These are phyloP conservation scores for Ampelomyces quisqualis DNA, from an alignment of 2,329 filamentous ascomycete genomes.

Conservation along the genomic window DNA sequence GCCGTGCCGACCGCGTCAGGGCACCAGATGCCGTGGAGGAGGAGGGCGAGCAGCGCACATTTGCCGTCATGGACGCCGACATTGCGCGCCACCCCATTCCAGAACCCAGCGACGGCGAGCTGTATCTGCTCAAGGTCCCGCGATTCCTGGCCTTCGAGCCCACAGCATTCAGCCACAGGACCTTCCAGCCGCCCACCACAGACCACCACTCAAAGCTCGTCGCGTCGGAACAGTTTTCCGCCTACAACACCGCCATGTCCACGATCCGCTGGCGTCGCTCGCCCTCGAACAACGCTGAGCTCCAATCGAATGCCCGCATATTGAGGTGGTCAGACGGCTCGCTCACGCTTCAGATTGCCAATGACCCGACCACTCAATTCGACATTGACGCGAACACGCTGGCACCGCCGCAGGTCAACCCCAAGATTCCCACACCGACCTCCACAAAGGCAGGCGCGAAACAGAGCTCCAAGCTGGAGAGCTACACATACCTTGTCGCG, in stretches of 20 bases:
- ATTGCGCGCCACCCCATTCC: constrained; percentile 70
- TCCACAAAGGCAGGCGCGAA: constrained; percentile 27
- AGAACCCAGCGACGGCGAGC: constrained; percentile 69
- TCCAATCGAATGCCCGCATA: constrained; percentile 74
- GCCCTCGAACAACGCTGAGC: constrained; percentile 61
- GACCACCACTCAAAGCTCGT: constrained; percentile 55
- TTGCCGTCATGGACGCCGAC: constrained; percentile 62
- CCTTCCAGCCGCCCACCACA: constrained; percentile 64
- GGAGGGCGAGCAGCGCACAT: constrained; percentile 57
- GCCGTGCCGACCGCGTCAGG: constrained; percentile 61
- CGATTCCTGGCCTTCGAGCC: constrained; percentile 71
- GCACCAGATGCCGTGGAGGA: constrained; percentile 48
- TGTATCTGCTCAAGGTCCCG: constrained; percentile 71
- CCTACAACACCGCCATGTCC: constrained; percentile 65
- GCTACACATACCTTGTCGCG: constrained; percentile 73
- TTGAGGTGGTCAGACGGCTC: constrained; percentile 80
- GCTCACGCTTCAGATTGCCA: constrained; percentile 71
- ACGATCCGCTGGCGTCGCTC: constrained; percentile 71
- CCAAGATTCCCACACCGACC: constrained; percentile 52
- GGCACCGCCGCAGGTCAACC: constrained; percentile 59
- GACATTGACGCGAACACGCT: constrained; percentile 70
- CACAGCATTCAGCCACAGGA: constrained; percentile 64
- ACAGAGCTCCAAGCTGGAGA: constrained; percentile 57
- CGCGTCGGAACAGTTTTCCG: constrained; percentile 54
- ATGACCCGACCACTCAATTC: constrained; percentile 67